Evolutionary conservation across 2,329 filamentous ascomycete species (phyloP), one percentile per base, ranked within the genome.

Genomic region (Ceratocystis harringtonii): DNA sequence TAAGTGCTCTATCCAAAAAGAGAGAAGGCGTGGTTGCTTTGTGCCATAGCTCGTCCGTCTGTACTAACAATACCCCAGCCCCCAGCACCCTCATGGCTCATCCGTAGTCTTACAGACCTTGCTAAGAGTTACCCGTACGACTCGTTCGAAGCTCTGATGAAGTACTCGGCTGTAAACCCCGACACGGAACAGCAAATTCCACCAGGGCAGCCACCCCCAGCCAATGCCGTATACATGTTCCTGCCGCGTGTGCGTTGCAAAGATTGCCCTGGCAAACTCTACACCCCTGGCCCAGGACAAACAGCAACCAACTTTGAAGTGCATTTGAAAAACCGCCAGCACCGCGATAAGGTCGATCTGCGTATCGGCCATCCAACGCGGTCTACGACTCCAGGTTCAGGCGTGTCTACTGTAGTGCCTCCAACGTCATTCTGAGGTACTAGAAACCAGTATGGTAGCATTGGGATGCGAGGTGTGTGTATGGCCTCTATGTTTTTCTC

Each of bases 261-360:
- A 60, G 94, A 99, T 74, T 97, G 94, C 73, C 90, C 90, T 0
- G 90, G 90, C 36, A 97, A 96, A 75, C 79, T 96, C 10, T 99
- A 99, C 75, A 96, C 92, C 0, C 90, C 92, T 0, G 89, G 91
- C 0, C 90, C 92, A 0, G 90, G 87, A 28, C 88, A 83, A 73
- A 91, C 90, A 1, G 89, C 92, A 4, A 86, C 86, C 58, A 95
- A 96, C 72, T 99, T 99, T 69, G 90, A 96, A 75, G 85, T 95
- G 1, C 94, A 99, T 76, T 79, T 97, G 61, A 89, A 87, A 75
- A 96, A 96, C 75, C 84, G 88, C 55, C 79, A 81, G 63, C 94
- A 99, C 74, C 83, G 86, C 70, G 84, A 89, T 70, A 83, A 82
- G 70, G 89, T 92, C 8, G 72, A 72, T 45, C 67, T 69, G 63